phyloP scores from a whole-genome alignment of 108 stramenopile species.

The Stephanodiscus triporus region DNA sequence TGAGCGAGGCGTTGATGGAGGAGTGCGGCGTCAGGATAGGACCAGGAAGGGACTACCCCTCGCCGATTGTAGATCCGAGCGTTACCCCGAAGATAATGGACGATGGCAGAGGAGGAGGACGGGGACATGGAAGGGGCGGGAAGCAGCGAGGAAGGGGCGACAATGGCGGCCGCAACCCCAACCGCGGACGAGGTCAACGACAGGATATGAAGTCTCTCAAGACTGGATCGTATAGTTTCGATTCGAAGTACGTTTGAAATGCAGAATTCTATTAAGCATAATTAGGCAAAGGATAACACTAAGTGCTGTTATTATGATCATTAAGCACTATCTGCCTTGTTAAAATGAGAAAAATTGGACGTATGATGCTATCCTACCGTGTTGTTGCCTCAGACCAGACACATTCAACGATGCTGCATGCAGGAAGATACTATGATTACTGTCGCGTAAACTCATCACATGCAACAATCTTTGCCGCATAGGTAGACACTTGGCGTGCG shows the following conservation, averaged over 20 bases:
- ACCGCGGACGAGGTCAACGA: constrained; percentile 69
- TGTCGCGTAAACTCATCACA: too few species aligned
- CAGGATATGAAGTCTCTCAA: constrained; percentile 87
- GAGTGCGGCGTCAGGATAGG: constrained; percentile 76
- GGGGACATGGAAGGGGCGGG: constrained; percentile 27
- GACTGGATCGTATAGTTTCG: constrained; percentile 53
- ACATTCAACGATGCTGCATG: too few species aligned
- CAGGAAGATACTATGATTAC: too few species aligned
- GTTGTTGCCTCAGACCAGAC: too few species aligned
- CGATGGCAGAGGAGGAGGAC: constrained; percentile 26
- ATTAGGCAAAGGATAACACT: too few species aligned
- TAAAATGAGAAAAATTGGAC: too few species aligned
- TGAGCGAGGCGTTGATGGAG: constrained; percentile 78
- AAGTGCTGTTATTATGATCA: too few species aligned
- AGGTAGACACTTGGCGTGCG: too few species aligned
- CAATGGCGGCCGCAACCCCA: constrained; percentile 52
- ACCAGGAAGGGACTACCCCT: constrained; percentile 74
- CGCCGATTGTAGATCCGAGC: constrained; percentile 70
- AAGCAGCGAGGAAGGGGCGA: constrained; percentile 33
- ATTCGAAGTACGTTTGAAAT: constrained; percentile 21
- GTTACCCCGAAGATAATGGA: constrained; percentile 49
- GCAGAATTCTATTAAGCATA: too few species aligned
- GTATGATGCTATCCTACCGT: too few species aligned
- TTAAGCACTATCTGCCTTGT: too few species aligned
- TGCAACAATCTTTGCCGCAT: too few species aligned